Base-by-base conservation (phyloP, 441 rosid species). In the Macaranga tanarius region DNA sequence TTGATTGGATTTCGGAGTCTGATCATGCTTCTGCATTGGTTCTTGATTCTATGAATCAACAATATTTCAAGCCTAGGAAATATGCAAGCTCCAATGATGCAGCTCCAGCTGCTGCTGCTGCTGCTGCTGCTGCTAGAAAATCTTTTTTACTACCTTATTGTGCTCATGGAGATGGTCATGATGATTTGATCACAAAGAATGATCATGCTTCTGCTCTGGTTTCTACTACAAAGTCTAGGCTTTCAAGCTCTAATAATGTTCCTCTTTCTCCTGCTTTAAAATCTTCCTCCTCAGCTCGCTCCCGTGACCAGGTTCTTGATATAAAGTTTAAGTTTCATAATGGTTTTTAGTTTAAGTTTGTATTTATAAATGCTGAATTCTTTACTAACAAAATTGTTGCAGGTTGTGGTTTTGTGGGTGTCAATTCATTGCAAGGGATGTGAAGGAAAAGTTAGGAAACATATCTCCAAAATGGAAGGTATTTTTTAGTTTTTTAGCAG, bases 381-480 rank as follows among this genome's bases (percentile, higher is more conserved):
- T 11, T 59, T 69, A 4, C 13, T 23, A 22, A 28, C 31, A 71
- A 38, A 48, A 67, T n/a, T 13, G 15, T 76, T 56, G 60, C 81
- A 93, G 97, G 92, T 95, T 67, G 99, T 95, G 76, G 92, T 91
- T 65, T 82, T 95, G 82, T 84, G 89, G 83, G 95, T 95, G 57
- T 90, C 99, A 62, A 89, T 95, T 66, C 95, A 95, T 73, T 95
- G 99, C 90, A 91, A 87, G 78, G 99, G 97, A 20, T 95, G 99
- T 76, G 99, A 95, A 86, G 95, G 92, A 75, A 95, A 92, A 81
- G 90, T 95, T 50, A 82, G 92, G 79, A 95, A 88, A 71, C 97
- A 95, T 72, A 84, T 95, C 71, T 88, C 96, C 67, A 95, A 89
- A 86, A 95, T 95, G 94, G 92, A 95, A 91, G 99, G 99, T 90